Evolutionary conservation across 225 moss, liverwort and hornwort genomes (phyloP), one percentile per base, ranked within the genome.

Genomic region (Sphagnum contortum): DNA sequence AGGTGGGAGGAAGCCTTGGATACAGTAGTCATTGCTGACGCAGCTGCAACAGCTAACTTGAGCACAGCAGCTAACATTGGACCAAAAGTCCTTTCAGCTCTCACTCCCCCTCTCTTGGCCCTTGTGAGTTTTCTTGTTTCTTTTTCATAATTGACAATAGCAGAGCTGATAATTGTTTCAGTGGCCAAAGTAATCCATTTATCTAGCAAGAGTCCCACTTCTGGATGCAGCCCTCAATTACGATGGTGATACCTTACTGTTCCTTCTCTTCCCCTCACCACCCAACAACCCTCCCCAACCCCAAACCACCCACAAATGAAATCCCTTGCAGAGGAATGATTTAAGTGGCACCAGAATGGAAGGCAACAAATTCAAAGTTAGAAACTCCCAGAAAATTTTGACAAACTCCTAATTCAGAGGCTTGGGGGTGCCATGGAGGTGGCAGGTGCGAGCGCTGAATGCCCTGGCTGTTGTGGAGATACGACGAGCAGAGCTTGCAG

Each of bases 401-500:
- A 50, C 4, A 55, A 3, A 29, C 29, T 29, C 29, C 29, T 29
- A 29, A 29, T 29, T 29, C 29, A 29, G 29, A 29, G 29, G 29
- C 1, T 29, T 29, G 29, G 29, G 29, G 29, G 29, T 29, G 29
- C 29, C 29, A 29, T 29, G 29, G 29, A 29, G 46, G 47, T 66
- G 48, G 73, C 77, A 95, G 95, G 84, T 92, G 64, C 85, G 92
- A 66, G 83, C 88, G 0, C 65, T 96, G 74, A 90, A 96, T 80
- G 81, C 87, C 2, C 79, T 96, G 55, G 80, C 86, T 74, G 72
- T 81, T 64, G 79, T 90, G 64, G 73, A 88, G 66, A 79, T 92
- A 70, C 90, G 84, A 63, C 80, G 75, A 70, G 68, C 79, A 75
- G 90, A 87, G 61, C 65, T 88, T 63, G 81, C 86, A 61, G 77